These are phyloP conservation scores for Comarum palustre DNA, from an alignment of 306 rosid species.

Conservation along the genomic window DNA sequence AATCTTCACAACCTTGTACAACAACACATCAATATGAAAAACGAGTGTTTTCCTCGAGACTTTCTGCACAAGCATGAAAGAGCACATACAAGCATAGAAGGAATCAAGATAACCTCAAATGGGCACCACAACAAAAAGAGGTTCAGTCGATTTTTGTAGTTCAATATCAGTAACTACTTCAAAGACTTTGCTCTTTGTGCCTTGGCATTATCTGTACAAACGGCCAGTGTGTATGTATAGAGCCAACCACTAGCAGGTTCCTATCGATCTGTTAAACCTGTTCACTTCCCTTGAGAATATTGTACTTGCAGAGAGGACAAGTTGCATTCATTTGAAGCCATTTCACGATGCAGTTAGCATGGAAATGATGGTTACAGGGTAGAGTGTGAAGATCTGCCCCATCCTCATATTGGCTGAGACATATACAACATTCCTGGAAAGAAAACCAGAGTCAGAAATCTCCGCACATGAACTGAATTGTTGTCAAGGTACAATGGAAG, in stretches of 20 bases:
- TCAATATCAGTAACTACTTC: conserved; percentile 29
- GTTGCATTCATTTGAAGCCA: conserved; percentile 99
- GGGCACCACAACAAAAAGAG: conserved; percentile 17
- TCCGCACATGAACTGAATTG: not conserved
- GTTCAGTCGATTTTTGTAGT: conserved; percentile 20
- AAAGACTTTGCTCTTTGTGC: conserved; percentile 31
- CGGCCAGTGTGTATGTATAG: conserved; percentile 13
- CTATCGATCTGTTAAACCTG: conserved; percentile 46
- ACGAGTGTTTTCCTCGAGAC: conserved; percentile 4
- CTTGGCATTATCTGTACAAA: conserved; percentile 39
- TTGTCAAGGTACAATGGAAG: not conserved
- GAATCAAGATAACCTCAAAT: conserved; percentile 11
- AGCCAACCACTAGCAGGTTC: conserved; percentile 25
- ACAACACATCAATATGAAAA: not conserved
- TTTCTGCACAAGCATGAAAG: conserved; percentile 14
- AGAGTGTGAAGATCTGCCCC: conserved; percentile 86
- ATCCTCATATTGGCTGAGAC: conserved; percentile 80
- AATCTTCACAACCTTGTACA: not conserved
- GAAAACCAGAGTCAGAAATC: conserved; percentile 5
- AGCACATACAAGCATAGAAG: conserved; percentile 7
- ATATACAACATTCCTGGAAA: conserved; percentile 92
- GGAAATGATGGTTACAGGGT: conserved; percentile 97
- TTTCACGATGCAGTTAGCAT: conserved; percentile 68
- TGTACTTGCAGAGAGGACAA: conserved; percentile 96
- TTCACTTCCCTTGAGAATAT: conserved; percentile 79